Evolutionary conservation across 2,329 filamentous ascomycete genomes (phyloP).

Genomic region (Ophiocordyceps camponoti-leonardi): DNA sequence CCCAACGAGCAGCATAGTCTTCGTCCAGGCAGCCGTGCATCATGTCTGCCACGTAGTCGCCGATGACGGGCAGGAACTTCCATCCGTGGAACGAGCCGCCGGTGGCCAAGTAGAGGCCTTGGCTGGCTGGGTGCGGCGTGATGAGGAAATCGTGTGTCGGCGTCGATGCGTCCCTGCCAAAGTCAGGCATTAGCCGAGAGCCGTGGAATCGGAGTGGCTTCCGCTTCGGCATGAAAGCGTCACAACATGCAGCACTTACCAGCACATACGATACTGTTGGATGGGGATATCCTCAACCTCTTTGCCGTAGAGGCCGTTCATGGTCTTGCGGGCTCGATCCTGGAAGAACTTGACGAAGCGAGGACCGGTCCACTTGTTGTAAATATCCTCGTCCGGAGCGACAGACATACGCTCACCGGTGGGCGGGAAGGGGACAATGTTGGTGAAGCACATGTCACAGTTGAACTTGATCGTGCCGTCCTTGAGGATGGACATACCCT

Average conservation of each 20-base stretch:
- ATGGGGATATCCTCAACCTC: constrained; percentile 20
- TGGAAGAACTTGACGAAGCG: constrained; percentile 24
- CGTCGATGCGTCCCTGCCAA: constrained; percentile 39
- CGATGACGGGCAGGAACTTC: constrained; percentile 47
- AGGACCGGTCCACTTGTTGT: constrained; percentile 23
- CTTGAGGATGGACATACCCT: constrained; percentile 25
- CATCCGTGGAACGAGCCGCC: constrained; percentile 48
- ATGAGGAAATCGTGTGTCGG: constrained; percentile 47
- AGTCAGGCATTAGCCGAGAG: constrained; percentile 2
- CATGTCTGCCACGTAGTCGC: constrained; percentile 38
- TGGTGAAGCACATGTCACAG: constrained; percentile 40
- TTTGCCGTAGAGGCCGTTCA: constrained; percentile 23
- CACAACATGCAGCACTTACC: constrained; percentile 13
- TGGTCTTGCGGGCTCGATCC: constrained; percentile 20
- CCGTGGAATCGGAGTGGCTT: not conserved
- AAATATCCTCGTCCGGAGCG: constrained; percentile 24
- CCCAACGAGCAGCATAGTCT: constrained; percentile 23
- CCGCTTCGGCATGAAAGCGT: not conserved
- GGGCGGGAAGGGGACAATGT: constrained; percentile 25
- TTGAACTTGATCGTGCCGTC: constrained; percentile 43
- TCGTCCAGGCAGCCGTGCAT: constrained; percentile 21
- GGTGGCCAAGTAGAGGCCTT: constrained; percentile 40
- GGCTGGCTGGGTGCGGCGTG: constrained; percentile 28
- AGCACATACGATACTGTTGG: constrained; percentile 27
- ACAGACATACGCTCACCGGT: constrained; percentile 35